These are phyloP conservation scores for Lactarius indigo DNA, from an alignment of 768 basidiomycete genomes.

Conservation along the genomic window DNA sequence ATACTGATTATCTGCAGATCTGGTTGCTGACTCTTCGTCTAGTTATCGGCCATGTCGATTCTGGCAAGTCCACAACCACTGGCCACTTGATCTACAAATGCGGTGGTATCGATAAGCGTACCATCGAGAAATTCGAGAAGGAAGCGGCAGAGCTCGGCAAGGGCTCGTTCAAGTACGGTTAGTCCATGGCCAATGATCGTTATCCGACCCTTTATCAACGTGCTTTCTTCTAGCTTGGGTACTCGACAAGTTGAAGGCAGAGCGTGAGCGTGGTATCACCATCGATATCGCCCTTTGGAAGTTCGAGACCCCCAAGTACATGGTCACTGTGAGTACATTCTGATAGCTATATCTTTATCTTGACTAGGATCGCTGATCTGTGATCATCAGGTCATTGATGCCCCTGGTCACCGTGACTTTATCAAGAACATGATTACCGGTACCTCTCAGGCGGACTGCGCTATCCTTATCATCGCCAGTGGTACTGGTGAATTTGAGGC, in stretches of 20 bases:
- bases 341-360: neutral
- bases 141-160: conserved; percentile 99
- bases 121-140: conserved; percentile 99
- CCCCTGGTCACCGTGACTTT: conserved; percentile 99
- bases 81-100: conserved; percentile 99
- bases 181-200: conserved; percentile 31
- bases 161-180: conserved; percentile 97
- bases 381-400: conserved; percentile 82
- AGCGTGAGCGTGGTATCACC: conserved; percentile 99
- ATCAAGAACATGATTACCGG: conserved; percentile 99
- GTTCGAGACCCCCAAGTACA: conserved; percentile 98
- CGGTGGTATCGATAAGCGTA: conserved; percentile 99
- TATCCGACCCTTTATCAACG: conserved; percentile 23
- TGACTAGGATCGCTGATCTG: conserved; percentile 18
- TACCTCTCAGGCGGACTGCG: conserved; percentile 99
- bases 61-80: conserved; percentile 99
- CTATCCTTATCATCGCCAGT: conserved; percentile 98
- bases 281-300: conserved; percentile 99
- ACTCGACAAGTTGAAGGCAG: conserved; percentile 99
- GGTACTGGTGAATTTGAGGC: conserved; percentile 99
- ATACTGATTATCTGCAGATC: conserved; percentile 24
- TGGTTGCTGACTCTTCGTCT: conserved; percentile 32
- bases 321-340: conserved; percentile 71
- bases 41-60: conserved; percentile 99
- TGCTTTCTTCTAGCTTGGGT: conserved; percentile 78